Evolutionary conservation across 73 alveolate species (phyloP).

Genomic region (Paraurostyla sp.): DNA sequence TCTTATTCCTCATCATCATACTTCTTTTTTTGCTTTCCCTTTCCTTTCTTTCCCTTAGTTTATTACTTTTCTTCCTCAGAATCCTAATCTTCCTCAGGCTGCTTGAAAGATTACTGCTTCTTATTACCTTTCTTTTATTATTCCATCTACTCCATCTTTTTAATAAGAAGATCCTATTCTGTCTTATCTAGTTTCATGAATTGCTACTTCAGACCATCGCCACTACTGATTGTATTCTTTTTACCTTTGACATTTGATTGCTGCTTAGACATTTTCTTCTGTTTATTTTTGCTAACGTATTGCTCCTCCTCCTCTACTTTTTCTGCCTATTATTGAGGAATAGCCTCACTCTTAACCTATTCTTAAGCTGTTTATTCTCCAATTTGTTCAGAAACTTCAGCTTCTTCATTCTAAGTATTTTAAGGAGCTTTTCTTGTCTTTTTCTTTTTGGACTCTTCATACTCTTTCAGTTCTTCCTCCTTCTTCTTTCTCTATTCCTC

Average conservation of each 20-base stretch:
- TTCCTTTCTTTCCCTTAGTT: not conserved
- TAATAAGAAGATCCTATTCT: conserved; percentile 53
- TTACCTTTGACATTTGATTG: not conserved
- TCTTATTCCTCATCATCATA: conserved; percentile 71
- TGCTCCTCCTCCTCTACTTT: conserved; percentile 64
- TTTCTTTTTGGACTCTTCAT: conserved; percentile 50
- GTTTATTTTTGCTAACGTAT: conserved; percentile 59
- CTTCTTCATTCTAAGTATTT: conserved; percentile 63
- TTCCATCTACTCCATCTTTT: conserved; percentile 49
- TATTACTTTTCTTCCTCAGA: conserved; percentile 15
- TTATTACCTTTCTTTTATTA: no score
- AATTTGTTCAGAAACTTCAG: conserved; percentile 58
- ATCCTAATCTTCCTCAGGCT: conserved; percentile 18
- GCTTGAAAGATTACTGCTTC: no score
- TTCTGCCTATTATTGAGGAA: conserved; percentile 3
- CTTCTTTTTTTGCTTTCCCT: conserved; percentile 61
- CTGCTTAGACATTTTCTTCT: conserved; percentile 51
- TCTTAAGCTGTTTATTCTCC: conserved; percentile 31
- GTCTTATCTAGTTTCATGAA: conserved; percentile 5
- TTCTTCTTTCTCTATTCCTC: conserved; percentile 55
- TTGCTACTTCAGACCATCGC: conserved; percentile 40
- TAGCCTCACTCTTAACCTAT: not conserved
- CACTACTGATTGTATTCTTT: conserved; percentile 28
- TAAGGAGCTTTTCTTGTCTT: conserved; percentile 59
- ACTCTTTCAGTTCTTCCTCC: conserved; percentile 34